phyloP scores from a whole-genome alignment of 805 yeast species.

The Yarrowia sp. region DNA sequence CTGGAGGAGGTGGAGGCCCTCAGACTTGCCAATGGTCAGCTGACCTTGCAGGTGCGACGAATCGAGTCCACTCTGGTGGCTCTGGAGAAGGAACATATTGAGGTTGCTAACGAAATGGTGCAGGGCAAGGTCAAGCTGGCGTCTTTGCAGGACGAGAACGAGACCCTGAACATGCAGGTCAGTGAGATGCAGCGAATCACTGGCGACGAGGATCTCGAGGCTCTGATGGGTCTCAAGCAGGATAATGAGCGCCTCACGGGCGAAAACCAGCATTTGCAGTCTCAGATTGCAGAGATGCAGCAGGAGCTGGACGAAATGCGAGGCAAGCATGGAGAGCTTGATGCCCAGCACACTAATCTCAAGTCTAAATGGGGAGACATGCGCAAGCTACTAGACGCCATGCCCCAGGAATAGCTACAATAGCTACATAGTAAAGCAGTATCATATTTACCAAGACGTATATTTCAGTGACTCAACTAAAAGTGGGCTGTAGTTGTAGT shows the following conservation, averaged over 20 bases:
- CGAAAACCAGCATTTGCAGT: slow-evolving; percentile 22
- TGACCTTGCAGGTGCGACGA: slow-evolving; percentile 68
- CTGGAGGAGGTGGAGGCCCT: slow-evolving; percentile 59
- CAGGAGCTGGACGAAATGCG: slow-evolving; percentile 29
- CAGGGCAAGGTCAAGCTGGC: slow-evolving; percentile 73
- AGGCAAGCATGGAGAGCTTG: slow-evolving; percentile 31
- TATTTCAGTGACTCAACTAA: neutral
- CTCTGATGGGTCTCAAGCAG: neutral
- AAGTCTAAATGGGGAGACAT: slow-evolving; percentile 24
- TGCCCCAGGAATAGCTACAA: slow-evolving; percentile 10
- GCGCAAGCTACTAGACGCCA: slow-evolving; percentile 22
- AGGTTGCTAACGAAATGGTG: slow-evolving; percentile 83
- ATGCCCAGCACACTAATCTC: slow-evolving; percentile 14
- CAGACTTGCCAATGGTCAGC: slow-evolving; percentile 63
- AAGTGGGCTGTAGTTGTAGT: too few relatives aligned
- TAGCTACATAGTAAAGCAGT: neutral
- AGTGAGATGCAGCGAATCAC: slow-evolving; percentile 36
- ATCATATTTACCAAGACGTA: neutral
- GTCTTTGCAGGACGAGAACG: slow-evolving; percentile 70
- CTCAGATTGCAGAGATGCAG: slow-evolving; percentile 2
- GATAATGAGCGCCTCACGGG: slow-evolving; percentile 9
- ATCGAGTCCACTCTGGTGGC: slow-evolving; percentile 67
- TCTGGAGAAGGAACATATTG: slow-evolving; percentile 79
- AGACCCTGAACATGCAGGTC: slow-evolving; percentile 46
- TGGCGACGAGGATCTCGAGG: slow-evolving; percentile 14